A percentile compares a stretch with the other conserved stretches of the same genome.
Evolutionary conservation across 768 basidiomycete genomes (phyloP).

Genomic region (Lentinula raphanica): DNA sequence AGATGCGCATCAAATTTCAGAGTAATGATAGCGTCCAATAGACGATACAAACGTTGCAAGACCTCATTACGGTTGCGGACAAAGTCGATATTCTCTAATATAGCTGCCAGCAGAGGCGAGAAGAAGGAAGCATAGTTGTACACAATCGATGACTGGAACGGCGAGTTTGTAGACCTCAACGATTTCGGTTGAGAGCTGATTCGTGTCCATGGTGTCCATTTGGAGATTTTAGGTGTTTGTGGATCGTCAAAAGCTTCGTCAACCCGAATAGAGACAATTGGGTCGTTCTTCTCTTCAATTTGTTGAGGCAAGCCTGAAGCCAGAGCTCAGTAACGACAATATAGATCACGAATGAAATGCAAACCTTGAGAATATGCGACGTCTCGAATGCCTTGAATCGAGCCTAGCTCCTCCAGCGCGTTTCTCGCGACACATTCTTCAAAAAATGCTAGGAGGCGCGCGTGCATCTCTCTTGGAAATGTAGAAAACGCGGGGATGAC

Average conservation of each 20-base stretch:
- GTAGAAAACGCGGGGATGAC: conserved; percentile 72
- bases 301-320: not conserved
- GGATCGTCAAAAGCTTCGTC: conserved; percentile 38
- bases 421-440: conserved; percentile 55
- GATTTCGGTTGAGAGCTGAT: conserved; percentile 15
- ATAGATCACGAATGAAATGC: not conserved
- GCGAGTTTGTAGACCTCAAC: conserved; percentile 49
- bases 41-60: conserved; percentile 43
- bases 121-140: conserved; percentile 62
- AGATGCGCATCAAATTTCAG: conserved; percentile 64
- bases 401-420: conserved; percentile 43
- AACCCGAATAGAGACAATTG: conserved; percentile 57
- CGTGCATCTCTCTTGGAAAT: conserved; percentile 58
- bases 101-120: conserved; percentile 54
- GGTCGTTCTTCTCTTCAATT: not conserved
- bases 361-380: not conserved
- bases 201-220: conserved; percentile 27
- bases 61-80: conserved; percentile 29
- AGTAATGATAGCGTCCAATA: conserved; percentile 48
- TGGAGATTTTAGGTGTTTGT: not conserved
- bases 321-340: not conserved
- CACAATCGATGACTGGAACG: conserved; percentile 46
- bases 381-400: conserved; percentile 23
- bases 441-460: conserved; percentile 62
- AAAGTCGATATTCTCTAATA: conserved; percentile 54